A percentile compares a stretch with the other conserved stretches of the same genome.
Conservation (phyloP, 805 yeast species). For the Nakazawaea populi region DNA sequence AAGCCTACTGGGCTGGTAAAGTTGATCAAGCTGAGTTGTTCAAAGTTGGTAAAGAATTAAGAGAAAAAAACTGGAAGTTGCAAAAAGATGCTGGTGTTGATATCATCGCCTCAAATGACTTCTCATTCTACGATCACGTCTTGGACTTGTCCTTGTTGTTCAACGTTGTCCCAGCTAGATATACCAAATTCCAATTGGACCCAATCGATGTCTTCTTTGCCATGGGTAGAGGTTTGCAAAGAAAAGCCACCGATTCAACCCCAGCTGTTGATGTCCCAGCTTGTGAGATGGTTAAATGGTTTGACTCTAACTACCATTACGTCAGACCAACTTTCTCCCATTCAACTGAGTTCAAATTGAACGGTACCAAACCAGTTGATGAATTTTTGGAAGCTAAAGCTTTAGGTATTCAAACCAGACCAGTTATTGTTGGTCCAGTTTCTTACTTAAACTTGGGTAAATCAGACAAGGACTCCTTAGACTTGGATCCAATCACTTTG, state of each 20-base stretch:
- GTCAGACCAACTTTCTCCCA: slow-evolving; percentile 98
- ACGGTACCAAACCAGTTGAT: slow-evolving; percentile 93
- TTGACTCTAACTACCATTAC: slow-evolving; percentile 98
- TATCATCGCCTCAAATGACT: slow-evolving; percentile 94
- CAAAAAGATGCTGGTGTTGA: slow-evolving; percentile 98
- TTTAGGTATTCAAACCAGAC: slow-evolving; percentile 94
- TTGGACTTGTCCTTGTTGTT: slow-evolving; percentile 87
- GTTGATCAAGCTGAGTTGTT: slow-evolving; percentile 79
- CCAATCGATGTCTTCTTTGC: slow-evolving; percentile 93
- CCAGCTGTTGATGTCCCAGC: slow-evolving; percentile 98
- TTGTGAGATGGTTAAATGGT: slow-evolving; percentile 99
- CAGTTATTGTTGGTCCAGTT: slow-evolving; percentile 94
- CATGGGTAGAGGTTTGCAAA: slow-evolving; percentile 99
- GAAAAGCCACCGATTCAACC: slow-evolving; percentile 81
- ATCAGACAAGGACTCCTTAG: slow-evolving; percentile 96
- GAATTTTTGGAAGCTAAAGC: slow-evolving; percentile 98
- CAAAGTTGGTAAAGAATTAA: slow-evolving; percentile 90
- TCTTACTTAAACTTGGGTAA: slow-evolving; percentile 94
- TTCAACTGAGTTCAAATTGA: slow-evolving; percentile 92
- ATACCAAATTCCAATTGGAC: slow-evolving; percentile 84
- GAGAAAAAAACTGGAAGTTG: slow-evolving; percentile 96
- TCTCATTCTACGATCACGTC: slow-evolving; percentile 97
- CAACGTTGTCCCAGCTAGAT: slow-evolving; percentile 96
- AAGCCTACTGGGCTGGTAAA: slow-evolving; percentile 98
- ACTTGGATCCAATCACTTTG: slow-evolving; percentile 86